phyloP scores from a whole-genome alignment of 2,329 filamentous ascomycete species.

The Sporothrix inflata region DNA sequence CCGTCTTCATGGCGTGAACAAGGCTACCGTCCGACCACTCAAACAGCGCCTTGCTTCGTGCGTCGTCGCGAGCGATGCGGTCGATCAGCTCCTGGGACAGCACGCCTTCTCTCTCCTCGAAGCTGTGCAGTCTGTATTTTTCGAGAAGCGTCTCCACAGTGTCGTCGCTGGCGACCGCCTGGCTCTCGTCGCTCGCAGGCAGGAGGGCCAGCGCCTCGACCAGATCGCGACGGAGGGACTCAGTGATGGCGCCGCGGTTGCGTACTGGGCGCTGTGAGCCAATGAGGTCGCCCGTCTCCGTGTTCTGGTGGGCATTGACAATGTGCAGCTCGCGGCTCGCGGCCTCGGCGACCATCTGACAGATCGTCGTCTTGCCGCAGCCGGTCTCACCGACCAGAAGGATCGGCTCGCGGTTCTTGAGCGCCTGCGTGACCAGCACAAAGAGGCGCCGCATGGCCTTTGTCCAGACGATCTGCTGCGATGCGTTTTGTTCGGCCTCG shows the following conservation, averaged over 20 bases:
- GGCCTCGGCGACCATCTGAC: conserved; percentile 85
- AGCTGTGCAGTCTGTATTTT: conserved; percentile 59
- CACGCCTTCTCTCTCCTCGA: conserved; percentile 44
- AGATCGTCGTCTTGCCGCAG: conserved; percentile 96
- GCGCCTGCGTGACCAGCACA: conserved; percentile 81
- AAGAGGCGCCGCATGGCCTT: conserved; percentile 91
- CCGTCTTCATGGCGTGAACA: conserved; percentile 88
- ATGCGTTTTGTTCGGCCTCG: conserved; percentile 49
- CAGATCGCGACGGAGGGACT: conserved; percentile 67
- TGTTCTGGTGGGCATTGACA: conserved; percentile 97
- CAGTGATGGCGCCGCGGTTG: conserved; percentile 75
- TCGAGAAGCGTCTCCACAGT: conserved; percentile 60
- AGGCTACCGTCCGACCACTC: conserved; percentile 96
- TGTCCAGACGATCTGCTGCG: conserved; percentile 86
- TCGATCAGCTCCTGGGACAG: conserved; percentile 54
- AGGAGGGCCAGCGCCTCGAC: conserved; percentile 46
- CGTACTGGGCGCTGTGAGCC: conserved; percentile 90
- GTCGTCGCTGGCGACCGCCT: conserved; percentile 34
- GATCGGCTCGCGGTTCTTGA: conserved; percentile 90
- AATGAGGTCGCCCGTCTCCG: conserved; percentile 95
- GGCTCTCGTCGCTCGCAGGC: neutral
- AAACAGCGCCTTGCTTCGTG: conserved; percentile 81
- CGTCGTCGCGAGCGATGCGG: conserved; percentile 53
- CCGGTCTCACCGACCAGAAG: conserved; percentile 95
- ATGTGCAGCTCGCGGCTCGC: conserved; percentile 77